Evolutionary conservation across 345 rosid species (phyloP).

Genomic region (Toxicodendron radicans): DNA sequence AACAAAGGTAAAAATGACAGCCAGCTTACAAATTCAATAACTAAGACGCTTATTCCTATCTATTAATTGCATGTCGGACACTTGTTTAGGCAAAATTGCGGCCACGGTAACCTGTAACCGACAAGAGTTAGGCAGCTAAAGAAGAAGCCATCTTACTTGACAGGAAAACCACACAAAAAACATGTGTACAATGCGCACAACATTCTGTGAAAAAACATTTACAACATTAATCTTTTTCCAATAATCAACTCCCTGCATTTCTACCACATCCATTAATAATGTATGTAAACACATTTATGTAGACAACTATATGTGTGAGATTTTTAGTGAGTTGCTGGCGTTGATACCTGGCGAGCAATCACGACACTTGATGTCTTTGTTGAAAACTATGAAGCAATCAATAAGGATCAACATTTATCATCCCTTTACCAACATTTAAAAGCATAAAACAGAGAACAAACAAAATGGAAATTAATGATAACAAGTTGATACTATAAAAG

Average conservation of each 20-base stretch:
- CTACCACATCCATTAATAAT: background rate
- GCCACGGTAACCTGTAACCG: background rate
- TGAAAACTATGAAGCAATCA: background rate
- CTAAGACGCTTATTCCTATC: background rate
- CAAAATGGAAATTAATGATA: background rate
- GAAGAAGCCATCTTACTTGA: constrained; percentile 1
- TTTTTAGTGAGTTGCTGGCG: background rate
- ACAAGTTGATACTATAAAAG: background rate
- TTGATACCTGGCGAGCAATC: too few species aligned
- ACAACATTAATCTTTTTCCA: constrained; percentile 1
- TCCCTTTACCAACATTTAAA: background rate
- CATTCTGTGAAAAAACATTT: background rate
- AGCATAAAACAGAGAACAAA: background rate
- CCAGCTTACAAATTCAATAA: background rate
- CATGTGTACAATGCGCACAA: background rate
- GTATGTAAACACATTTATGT: background rate
- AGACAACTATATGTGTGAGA: background rate
- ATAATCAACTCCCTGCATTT: background rate
- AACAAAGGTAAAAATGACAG: background rate
- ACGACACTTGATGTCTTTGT: background rate
- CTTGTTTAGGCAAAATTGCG: background rate
- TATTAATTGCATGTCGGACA: constrained; percentile 11
- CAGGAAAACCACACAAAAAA: background rate
- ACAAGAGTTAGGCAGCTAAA: background rate
- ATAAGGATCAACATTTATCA: background rate